phyloP scores from a whole-genome alignment of 257 asterid species.

The Linderniella brevidens region DNA sequence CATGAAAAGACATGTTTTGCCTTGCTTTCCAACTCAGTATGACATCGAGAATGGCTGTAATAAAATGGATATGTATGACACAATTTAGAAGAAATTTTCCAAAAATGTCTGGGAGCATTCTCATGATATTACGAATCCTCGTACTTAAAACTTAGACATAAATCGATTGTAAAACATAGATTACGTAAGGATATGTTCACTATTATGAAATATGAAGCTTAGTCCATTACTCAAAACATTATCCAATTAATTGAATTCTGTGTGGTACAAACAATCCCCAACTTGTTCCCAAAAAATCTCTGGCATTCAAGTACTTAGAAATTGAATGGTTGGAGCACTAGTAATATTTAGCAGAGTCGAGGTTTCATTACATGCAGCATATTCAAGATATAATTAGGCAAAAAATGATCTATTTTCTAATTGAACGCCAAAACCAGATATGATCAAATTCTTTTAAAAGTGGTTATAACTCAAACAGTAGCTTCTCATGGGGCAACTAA shows the following conservation, averaged over 20 bases:
- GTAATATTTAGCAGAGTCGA: background rate
- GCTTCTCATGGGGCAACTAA: background rate
- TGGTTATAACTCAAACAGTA: background rate
- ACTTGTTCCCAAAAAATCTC: too few species aligned
- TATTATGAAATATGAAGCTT: background rate
- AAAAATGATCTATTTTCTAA: too few species aligned
- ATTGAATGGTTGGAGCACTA: too few species aligned
- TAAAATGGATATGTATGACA: constrained; percentile 1
- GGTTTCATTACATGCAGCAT: background rate
- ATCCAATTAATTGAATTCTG: background rate
- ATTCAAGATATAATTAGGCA: constrained; percentile 4
- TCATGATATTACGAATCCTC: background rate
- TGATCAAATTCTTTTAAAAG: background rate
- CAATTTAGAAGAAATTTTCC: background rate
- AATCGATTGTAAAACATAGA: too few species aligned
- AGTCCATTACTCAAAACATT: background rate
- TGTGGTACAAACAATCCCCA: too few species aligned
- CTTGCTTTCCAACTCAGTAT: constrained; percentile 84
- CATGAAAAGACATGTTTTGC: constrained; percentile 80
- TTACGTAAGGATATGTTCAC: too few species aligned
- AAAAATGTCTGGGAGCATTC: too few species aligned
- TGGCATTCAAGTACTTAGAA: too few species aligned
- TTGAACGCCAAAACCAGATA: too few species aligned
- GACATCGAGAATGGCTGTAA: constrained; percentile 84
- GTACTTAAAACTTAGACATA: too few species aligned